A percentile compares a stretch with the other conserved stretches of the same genome.
Conservation (phyloP, 768 basidiomycete genomes). For the Boletus eberwhitei region DNA sequence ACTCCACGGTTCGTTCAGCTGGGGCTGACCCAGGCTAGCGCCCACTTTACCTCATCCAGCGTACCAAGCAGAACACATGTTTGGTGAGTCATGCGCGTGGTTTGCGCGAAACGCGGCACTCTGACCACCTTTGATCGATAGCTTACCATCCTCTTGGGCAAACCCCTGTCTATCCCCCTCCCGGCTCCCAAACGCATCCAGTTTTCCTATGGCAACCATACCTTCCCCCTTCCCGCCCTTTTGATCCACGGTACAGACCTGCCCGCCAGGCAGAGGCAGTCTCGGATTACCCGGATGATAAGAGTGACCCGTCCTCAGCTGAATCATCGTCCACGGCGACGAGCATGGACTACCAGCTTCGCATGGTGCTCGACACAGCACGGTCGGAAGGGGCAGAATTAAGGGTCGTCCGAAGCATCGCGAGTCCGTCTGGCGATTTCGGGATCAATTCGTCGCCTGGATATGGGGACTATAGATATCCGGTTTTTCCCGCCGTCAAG, state of each 20-base stretch:
- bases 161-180: conserved; percentile 19
- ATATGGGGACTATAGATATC: conserved; percentile 9
- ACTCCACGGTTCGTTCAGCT: background rate
- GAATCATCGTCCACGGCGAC: conserved; percentile 16
- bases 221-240: conserved; percentile 15
- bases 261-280: conserved; percentile 4
- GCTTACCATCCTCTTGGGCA: conserved; percentile 18
- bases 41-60: conserved; percentile 6
- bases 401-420: background rate
- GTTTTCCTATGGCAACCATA: conserved; percentile 32
- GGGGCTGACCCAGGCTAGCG: conserved; percentile 14
- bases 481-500: conserved; percentile 16
- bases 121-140: conserved; percentile 10
- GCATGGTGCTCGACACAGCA: conserved; percentile 2
- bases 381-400: conserved; percentile 1
- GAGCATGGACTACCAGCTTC: conserved; percentile 11
- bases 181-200: conserved; percentile 13
- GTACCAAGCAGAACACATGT: conserved; percentile 16
- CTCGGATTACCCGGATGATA: conserved; percentile 24
- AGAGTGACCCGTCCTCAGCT: conserved; percentile 25
- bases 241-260: conserved; percentile 15
- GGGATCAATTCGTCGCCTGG: conserved; percentile 11
- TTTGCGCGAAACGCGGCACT: background rate
- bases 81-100: conserved; percentile 12
- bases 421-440: conserved; percentile 7